Conservation (phyloP, 345 rosid genomes). For the Murraya koenigii region DNA sequence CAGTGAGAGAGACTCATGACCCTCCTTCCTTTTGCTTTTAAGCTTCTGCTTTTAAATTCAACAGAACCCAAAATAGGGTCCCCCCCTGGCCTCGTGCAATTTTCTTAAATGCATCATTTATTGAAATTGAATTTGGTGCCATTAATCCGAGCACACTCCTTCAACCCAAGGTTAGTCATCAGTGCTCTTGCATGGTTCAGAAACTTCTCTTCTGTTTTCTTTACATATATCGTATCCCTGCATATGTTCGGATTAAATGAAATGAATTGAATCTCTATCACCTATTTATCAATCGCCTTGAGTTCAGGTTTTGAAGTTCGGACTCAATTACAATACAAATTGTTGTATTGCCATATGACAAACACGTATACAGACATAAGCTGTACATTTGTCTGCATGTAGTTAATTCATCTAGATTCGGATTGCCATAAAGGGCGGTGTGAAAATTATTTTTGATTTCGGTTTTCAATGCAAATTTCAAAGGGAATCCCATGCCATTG, state of each 20-base stretch:
- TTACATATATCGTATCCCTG: background rate
- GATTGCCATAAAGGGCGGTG: too few species aligned
- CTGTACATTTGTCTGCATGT: background rate
- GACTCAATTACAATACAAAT: too few species aligned
- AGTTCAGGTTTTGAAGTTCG: too few species aligned
- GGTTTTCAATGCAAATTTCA: background rate
- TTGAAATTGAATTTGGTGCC: background rate
- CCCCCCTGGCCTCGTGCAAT: background rate
- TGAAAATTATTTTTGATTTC: background rate
- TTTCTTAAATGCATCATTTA: slow-evolving; percentile 6
- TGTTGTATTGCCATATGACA: too few species aligned
- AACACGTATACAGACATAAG: background rate
- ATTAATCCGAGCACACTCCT: background rate
- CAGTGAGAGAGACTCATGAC: background rate
- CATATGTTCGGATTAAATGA: too few species aligned
- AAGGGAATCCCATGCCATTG: background rate
- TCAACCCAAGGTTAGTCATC: background rate
- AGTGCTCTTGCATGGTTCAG: background rate
- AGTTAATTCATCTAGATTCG: background rate
- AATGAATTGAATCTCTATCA: too few species aligned
- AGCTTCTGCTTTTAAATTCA: slow-evolving; percentile 1
- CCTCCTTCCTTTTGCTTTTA: background rate
- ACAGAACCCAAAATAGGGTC: background rate
- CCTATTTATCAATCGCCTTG: too few species aligned
- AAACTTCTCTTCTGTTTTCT: slow-evolving; percentile 1